Base-by-base conservation (phyloP, 2,329 filamentous ascomycete species). In the Stachybotrys elegans region DNA sequence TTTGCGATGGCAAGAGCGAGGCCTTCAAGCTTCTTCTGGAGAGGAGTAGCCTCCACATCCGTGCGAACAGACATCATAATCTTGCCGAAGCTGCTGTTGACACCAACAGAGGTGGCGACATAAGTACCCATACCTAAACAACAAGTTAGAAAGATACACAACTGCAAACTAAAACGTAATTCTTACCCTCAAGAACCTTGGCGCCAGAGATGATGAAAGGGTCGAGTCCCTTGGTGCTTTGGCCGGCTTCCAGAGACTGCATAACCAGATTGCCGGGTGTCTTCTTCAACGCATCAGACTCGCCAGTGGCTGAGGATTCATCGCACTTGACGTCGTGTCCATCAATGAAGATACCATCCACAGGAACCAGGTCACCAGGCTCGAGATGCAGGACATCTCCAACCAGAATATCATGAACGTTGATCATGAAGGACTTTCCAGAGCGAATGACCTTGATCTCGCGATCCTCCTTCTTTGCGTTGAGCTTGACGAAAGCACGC, bases 281-380 rank as follows among this genome's bases (percentile, higher is more conserved):
- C 66, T 88, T 88, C 62, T 80, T 83, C 60, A 87, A 76, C 41
- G 83, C 74, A 53, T 88, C 84, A 1, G 83, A 87, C 63, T 88
- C 84, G 51, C 84, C 84, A 21, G 84, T 88, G 2, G 82, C 81
- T 11, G 83, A 86, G 3, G 83, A 86, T 56, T 88, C 84, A 53
- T 88, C 84, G 54, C 83, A 88, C 59, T 83, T 71, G 46, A 74
- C 55, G 4, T 63, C 61, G 48, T 69, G 68, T 6, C 71, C 70
- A 16, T 74, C 70, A 48, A 88, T 81, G 47, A 88, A 78, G 43
- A 87, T 73, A 6, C 84, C 84, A 57, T 88, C 84, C 2, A 82
- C 83, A 0, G 84, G 83, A 29, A 88, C 74, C 44, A 86, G 71
- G 54, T 88, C 84, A 48, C 84, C 84, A 2, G 83, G 80, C 47